Evolutionary conservation across 768 basidiomycete genomes (phyloP).

Genomic region (Tricholoma flavovirens): DNA sequence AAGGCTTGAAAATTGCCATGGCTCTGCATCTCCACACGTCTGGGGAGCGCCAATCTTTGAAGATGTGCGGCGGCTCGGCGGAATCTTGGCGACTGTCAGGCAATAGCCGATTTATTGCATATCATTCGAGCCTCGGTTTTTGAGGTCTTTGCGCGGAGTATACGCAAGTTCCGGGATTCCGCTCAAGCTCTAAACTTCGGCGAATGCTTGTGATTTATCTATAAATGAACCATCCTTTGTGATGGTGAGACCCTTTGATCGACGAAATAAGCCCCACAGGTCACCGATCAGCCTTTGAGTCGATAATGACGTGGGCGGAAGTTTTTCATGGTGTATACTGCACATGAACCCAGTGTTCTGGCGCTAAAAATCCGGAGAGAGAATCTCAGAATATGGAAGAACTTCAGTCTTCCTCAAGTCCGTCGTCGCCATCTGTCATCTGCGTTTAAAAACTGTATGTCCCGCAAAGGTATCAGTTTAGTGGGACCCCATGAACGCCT

Average conservation of each 20-base stretch:
- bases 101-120: not conserved
- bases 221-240: not conserved
- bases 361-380: too few species aligned
- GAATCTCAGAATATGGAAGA: too few species aligned
- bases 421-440: conserved; percentile 1
- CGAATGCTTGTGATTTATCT: not conserved
- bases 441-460: not conserved
- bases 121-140: not conserved
- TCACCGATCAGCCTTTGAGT: not conserved
- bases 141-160: not conserved
- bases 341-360: too few species aligned
- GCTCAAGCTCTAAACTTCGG: not conserved
- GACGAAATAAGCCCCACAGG: not conserved
- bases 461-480: not conserved
- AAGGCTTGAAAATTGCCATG: not conserved
- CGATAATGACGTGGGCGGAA: not conserved
- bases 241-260: not conserved
- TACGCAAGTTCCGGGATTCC: too few species aligned
- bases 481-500: not conserved
- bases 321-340: too few species aligned
- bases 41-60: not conserved
- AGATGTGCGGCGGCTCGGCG: not conserved
- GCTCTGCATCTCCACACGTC: not conserved
- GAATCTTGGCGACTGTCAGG: not conserved
- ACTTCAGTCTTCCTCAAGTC: too few species aligned